Conservation (phyloP, 2,329 filamentous ascomycete species). For the Botrytis pseudocinerea region DNA sequence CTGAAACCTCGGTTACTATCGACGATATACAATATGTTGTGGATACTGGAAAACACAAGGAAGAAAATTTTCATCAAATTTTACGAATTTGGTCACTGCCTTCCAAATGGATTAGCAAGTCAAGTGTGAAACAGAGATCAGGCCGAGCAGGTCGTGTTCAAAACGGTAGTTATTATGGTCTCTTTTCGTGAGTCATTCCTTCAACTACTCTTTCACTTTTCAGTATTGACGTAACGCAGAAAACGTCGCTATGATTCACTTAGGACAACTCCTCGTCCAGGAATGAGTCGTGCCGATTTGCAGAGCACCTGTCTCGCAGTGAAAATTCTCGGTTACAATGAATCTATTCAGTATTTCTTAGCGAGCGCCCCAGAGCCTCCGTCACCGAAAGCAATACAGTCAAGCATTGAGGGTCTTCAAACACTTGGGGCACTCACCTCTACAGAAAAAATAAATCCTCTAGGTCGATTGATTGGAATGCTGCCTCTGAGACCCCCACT, state of each 20-base stretch:
- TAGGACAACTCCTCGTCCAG: constrained; percentile 77
- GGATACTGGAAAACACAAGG: constrained; percentile 89
- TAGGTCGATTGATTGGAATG: constrained; percentile 85
- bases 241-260: constrained; percentile 73
- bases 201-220: not conserved
- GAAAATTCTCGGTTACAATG: constrained; percentile 87
- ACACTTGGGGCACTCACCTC: constrained; percentile 85
- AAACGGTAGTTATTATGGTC: constrained; percentile 83
- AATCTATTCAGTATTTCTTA: constrained; percentile 73
- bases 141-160: constrained; percentile 91
- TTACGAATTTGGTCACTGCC: constrained; percentile 89
- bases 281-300: constrained; percentile 85
- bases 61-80: constrained; percentile 83
- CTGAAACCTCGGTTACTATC: constrained; percentile 97
- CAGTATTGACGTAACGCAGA: constrained; percentile 11
- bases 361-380: constrained; percentile 84
- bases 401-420: constrained; percentile 74
- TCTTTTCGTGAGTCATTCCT: constrained; percentile 71
- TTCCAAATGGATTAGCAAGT: constrained; percentile 89
- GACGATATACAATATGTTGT: constrained; percentile 94
- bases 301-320: constrained; percentile 92
- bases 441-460: constrained; percentile 73
- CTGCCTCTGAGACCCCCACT: constrained; percentile 88
- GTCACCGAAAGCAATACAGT: constrained; percentile 76
- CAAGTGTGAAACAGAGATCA: constrained; percentile 88